These are phyloP conservation scores for Metschnikowia proteae DNA, from an alignment of 805 yeast species.

Conservation along the genomic window DNA sequence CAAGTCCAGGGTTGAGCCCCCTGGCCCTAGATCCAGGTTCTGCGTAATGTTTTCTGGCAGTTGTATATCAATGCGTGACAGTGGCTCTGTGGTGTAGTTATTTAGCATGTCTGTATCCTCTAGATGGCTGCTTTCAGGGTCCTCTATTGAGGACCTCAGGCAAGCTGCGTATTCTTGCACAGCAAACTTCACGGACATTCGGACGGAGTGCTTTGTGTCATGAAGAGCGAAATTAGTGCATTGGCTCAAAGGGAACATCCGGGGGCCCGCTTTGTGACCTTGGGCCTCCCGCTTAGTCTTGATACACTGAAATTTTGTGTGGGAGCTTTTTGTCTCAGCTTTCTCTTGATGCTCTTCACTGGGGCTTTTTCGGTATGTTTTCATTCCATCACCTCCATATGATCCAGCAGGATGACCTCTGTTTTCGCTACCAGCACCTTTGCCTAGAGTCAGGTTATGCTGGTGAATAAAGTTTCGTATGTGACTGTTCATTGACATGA, in stretches of 20 bases:
- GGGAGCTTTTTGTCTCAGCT: background rate
- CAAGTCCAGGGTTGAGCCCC: background rate
- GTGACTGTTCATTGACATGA: constrained; percentile 11
- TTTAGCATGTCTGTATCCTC: background rate
- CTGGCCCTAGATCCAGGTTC: background rate
- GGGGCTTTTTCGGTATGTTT: constrained; percentile 1
- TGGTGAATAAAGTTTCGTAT: constrained; percentile 13
- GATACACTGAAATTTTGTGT: background rate
- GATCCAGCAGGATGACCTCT: background rate
- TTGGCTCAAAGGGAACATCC: constrained; percentile 12
- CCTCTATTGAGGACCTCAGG: background rate
- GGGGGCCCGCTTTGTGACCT: background rate
- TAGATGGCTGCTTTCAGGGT: background rate
- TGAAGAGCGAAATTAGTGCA: constrained; percentile 10
- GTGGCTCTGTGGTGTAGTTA: background rate
- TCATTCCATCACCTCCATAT: constrained; percentile 1
- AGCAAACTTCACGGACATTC: constrained; percentile 7
- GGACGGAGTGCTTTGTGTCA: constrained; percentile 10
- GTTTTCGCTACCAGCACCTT: background rate
- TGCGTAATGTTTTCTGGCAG: background rate
- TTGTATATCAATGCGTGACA: background rate
- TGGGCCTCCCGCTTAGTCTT: constrained; percentile 1
- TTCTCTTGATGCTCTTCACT: background rate
- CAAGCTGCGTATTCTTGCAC: constrained; percentile 3
- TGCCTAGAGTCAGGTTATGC: constrained; percentile 3